Conservation (phyloP, 371 early-diverging fungal species). For the Lichtheimia corymbifera region DNA sequence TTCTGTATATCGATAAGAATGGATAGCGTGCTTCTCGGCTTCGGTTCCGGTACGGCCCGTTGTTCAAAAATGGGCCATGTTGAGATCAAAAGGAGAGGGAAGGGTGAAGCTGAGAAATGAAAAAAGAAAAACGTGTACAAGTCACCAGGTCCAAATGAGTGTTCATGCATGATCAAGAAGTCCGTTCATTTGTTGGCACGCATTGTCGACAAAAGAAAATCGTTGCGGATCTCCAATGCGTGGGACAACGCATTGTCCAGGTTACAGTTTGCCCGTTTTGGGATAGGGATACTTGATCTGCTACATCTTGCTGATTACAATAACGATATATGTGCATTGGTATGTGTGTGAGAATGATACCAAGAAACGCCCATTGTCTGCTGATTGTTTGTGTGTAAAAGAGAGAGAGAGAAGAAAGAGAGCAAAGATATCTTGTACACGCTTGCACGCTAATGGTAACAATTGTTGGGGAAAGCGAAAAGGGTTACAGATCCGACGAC, state of each 20-base stretch:
- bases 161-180: background rate
- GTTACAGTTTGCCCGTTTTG: conserved; percentile 1
- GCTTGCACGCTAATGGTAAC: background rate
- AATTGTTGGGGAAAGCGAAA: conserved; percentile 4
- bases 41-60: too few relatives aligned
- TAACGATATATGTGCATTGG: background rate
- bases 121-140: too few relatives aligned
- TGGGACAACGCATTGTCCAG: conserved; percentile 5
- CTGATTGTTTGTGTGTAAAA: background rate
- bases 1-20: too few relatives aligned
- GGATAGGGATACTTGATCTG: background rate
- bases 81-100: too few relatives aligned
- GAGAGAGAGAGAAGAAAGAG: background rate
- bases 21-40: too few relatives aligned
- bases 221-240: conserved; percentile 4
- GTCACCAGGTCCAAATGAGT: too few relatives aligned
- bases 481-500: conserved; percentile 5
- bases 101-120: too few relatives aligned
- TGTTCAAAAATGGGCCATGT: too few relatives aligned
- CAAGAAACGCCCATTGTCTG: background rate
- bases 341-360: background rate
- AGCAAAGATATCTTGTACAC: background rate
- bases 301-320: background rate
- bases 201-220: background rate
- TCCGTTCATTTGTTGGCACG: background rate